Evolutionary conservation across 2,329 filamentous ascomycete species (phyloP).

Genomic region (Exophiala sp.): DNA sequence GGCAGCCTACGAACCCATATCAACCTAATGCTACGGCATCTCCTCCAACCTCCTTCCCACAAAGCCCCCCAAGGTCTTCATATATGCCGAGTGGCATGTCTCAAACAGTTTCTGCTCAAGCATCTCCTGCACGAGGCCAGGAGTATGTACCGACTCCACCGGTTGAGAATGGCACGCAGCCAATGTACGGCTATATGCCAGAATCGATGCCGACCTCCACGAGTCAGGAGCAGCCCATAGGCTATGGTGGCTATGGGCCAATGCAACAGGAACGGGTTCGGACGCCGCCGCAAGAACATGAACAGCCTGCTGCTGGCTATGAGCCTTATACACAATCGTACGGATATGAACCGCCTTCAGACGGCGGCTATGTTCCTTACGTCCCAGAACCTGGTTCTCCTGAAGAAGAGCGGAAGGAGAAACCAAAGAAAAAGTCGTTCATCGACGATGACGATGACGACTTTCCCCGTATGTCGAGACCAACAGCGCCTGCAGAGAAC

Average conservation of each 20-base stretch:
- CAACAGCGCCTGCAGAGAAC: conserved; percentile 1
- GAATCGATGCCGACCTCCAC: background rate
- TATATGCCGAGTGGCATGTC: conserved; percentile 31
- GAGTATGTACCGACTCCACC: conserved; percentile 29
- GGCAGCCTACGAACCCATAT: conserved; percentile 29
- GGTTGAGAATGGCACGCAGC: conserved; percentile 14
- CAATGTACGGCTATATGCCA: conserved; percentile 12
- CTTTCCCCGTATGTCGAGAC: conserved; percentile 10
- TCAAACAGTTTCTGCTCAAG: conserved; percentile 40
- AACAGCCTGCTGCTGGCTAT: conserved; percentile 29
- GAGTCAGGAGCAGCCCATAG: conserved; percentile 2
- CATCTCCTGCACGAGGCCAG: conserved; percentile 15
- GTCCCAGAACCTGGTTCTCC: conserved; percentile 50
- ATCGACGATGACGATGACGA: conserved; percentile 66
- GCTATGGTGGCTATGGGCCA: conserved; percentile 14
- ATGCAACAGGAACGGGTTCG: background rate
- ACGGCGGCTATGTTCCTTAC: conserved; percentile 33
- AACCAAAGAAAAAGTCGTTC: conserved; percentile 70
- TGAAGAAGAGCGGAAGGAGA: conserved; percentile 50
- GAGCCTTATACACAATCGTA: conserved; percentile 36
- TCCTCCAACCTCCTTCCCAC: conserved; percentile 19
- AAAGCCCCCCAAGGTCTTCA: conserved; percentile 23
- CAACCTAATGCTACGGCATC: conserved; percentile 26
- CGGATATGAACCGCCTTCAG: conserved; percentile 34
- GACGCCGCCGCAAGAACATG: background rate